Conservation (phyloP, 2,329 filamentous ascomycete species). For the Drechmeria coniospora region DNA sequence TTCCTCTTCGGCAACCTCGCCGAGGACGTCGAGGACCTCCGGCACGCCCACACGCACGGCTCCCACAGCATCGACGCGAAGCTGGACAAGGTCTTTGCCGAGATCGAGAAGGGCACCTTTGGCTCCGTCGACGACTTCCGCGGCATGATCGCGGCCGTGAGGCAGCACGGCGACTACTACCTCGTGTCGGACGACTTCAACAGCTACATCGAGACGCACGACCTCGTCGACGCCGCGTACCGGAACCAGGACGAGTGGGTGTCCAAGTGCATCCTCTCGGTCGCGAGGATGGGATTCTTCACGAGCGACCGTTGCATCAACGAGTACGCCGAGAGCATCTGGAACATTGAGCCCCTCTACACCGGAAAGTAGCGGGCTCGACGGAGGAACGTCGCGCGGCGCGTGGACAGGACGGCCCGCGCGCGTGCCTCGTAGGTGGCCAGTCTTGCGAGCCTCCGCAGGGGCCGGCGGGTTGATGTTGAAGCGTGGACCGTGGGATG, state of each 20-base stretch:
- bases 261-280: constrained; percentile 74
- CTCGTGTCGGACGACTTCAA: constrained; percentile 95
- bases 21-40: constrained; percentile 92
- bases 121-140: constrained; percentile 65
- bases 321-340: constrained; percentile 93
- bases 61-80: constrained; percentile 61
- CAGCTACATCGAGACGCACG: constrained; percentile 83
- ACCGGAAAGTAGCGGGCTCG: too few species aligned
- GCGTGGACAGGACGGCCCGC: too few species aligned
- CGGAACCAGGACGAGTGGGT: constrained; percentile 86
- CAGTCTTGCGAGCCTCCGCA: too few species aligned
- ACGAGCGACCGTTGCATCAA: constrained; percentile 88
- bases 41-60: constrained; percentile 77
- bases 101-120: constrained; percentile 67
- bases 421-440: too few species aligned
- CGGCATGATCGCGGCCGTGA: constrained; percentile 71
- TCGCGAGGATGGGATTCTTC: constrained; percentile 95
- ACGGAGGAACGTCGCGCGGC: too few species aligned
- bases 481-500: too few species aligned
- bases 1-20: constrained; percentile 95
- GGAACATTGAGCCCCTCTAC: constrained; percentile 81
- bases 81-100: constrained; percentile 67
- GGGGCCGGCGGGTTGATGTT: too few species aligned
- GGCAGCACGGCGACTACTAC: constrained; percentile 93
- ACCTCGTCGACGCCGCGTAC: constrained; percentile 82